Evolutionary conservation across 306 rosid species (phyloP), one percentile per base, ranked within the genome.

Genomic region (Hippophae tibetana): DNA sequence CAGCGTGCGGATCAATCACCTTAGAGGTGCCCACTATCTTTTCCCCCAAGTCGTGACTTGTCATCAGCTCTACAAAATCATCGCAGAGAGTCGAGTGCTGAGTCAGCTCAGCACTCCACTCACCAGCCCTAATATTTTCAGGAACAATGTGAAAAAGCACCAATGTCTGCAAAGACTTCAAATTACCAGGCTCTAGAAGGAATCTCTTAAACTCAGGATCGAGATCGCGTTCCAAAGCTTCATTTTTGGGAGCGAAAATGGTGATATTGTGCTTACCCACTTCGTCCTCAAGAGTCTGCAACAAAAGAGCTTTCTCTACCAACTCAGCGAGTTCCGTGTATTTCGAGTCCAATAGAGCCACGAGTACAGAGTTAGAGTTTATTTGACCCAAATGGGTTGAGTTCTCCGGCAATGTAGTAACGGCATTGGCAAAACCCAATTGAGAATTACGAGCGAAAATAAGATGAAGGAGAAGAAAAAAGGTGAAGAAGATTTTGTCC

Each of bases 301-400:
- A 42, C 4, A 71, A 60, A 41, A 63, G 18, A 43, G 69, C 74
- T 57, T 63, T 70, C 74, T 70, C 74, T 5, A 63, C 59, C 12
- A 71, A 42, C 31, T 71, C 76, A 18, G 70, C 65, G 43, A 71
- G 70, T 66, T 71, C 70, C 13, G 76, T 64, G 13, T 71, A 71
- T 43, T 64, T 70, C 43, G 70, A 71, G 55, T 71, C 76, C n/a
- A 71, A 61, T 5, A 71, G 64, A 38, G 76, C 76, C 6, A 71
- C 76, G 6, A 71, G 63, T 53, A 70, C 45, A 4, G 69, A 70
- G 57, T 70, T 70, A 10, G 69, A 70, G 75, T 70, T 70, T 58
- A 70, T 57, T 31, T 31, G 38, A 31, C 38, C 3, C 3, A 69
- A 51, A 38, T 6, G 43, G 13, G 26, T 13, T 6, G 53, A 49